phyloP scores from a whole-genome alignment of 1,284 basidiomycete genomes.

The Apiotrichum mycotoxinovorans region DNA sequence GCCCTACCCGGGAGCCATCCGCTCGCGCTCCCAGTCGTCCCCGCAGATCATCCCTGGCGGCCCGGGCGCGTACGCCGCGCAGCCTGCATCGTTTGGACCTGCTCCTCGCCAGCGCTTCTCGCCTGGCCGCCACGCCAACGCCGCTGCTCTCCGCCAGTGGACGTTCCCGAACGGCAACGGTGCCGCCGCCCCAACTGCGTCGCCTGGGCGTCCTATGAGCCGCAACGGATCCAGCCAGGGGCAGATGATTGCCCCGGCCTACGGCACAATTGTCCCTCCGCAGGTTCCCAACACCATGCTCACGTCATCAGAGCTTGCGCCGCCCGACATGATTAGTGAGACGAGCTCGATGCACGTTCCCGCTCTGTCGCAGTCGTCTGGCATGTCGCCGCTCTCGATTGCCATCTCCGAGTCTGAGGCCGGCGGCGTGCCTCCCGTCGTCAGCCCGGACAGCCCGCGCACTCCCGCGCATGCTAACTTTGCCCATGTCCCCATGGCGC shows the following conservation, averaged over 20 bases:
- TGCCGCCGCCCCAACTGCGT: neutral
- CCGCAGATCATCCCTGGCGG: slow-evolving; percentile 14
- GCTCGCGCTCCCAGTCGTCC: slow-evolving; percentile 22
- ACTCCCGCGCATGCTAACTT: slow-evolving; percentile 17
- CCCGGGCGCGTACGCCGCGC: slow-evolving; percentile 4
- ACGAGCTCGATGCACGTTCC: neutral
- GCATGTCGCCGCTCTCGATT: slow-evolving; percentile 17
- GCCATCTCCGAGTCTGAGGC: slow-evolving; percentile 9
- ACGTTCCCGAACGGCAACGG: neutral
- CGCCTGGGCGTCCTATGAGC: slow-evolving; percentile 16
- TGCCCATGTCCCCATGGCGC: slow-evolving; percentile 8
- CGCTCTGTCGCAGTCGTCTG: slow-evolving; percentile 4
- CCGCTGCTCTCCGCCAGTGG: slow-evolving; percentile 15
- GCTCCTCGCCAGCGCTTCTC: slow-evolving; percentile 20
- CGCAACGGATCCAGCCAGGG: slow-evolving; percentile 17
- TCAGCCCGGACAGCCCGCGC: slow-evolving; percentile 13
- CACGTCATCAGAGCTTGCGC: neutral
- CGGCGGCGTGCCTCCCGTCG: neutral
- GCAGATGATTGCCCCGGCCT: slow-evolving; percentile 7
- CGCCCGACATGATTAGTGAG: slow-evolving; percentile 1
- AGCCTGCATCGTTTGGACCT: slow-evolving; percentile 17
- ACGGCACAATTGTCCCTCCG: slow-evolving; percentile 10
- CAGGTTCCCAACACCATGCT: neutral
- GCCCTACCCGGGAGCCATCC: slow-evolving; percentile 5
- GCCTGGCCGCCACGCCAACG: slow-evolving; percentile 16